A percentile compares a stretch with the other conserved stretches of the same genome.
These are phyloP conservation scores for Aspergillus nomiae DNA, from an alignment of 2,329 filamentous ascomycete species.

Conservation along the genomic window DNA sequence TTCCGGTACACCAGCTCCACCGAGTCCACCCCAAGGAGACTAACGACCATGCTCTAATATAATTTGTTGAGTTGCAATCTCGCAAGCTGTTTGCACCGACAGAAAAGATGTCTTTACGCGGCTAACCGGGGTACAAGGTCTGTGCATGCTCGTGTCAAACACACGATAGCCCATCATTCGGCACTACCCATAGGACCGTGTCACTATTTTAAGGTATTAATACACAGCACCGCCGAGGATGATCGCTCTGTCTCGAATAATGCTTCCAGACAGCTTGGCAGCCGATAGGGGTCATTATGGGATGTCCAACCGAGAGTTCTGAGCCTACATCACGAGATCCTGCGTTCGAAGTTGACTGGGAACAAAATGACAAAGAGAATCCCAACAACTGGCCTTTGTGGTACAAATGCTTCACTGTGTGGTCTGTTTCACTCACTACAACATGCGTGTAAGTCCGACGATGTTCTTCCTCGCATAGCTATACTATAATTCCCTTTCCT, in stretches of 20 bases:
- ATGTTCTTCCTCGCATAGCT: neutral
- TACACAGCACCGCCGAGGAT: neutral
- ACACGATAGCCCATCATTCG: neutral
- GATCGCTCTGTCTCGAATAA: too few relatives aligned
- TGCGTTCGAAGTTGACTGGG: constrained; percentile 20
- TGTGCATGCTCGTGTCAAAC: neutral
- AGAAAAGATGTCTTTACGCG: neutral
- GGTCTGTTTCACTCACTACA: constrained; percentile 22
- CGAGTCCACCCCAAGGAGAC: too few relatives aligned
- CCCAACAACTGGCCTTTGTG: constrained; percentile 20
- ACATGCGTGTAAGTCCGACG: constrained; percentile 16
- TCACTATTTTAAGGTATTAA: neutral
- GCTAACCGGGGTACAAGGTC: neutral
- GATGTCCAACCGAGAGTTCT: neutral
- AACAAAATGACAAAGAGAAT: constrained; percentile 15
- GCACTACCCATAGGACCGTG: neutral
- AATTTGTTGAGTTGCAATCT: neutral
- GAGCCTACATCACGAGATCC: constrained; percentile 5
- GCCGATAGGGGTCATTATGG: neutral
- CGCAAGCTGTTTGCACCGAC: too few relatives aligned
- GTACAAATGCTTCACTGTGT: constrained; percentile 23
- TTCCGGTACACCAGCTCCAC: neutral
- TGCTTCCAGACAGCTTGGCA: neutral
- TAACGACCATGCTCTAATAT: too few relatives aligned
- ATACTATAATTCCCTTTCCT: too few relatives aligned